Conservation (phyloP, 2,329 filamentous ascomycete species). For the Curvularia sp. region DNA sequence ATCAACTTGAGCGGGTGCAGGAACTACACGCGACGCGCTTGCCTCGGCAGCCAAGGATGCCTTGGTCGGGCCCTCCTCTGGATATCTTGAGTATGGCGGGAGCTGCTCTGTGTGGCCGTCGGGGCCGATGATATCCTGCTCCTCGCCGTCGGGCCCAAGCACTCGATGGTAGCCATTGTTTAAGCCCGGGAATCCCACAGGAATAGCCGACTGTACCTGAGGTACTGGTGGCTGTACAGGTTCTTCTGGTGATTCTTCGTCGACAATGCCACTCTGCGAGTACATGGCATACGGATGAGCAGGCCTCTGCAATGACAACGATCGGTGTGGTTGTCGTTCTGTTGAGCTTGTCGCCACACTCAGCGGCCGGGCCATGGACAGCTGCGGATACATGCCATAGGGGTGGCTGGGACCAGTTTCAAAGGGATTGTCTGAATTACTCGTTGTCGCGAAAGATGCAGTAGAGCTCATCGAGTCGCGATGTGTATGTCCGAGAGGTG, state of each 20-base stretch:
- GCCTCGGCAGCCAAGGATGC: slow-evolving; percentile 51
- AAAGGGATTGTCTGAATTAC: slow-evolving; percentile 68
- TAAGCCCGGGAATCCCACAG: slow-evolving; percentile 76
- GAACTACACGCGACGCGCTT: slow-evolving; percentile 41
- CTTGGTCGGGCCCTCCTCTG: slow-evolving; percentile 74
- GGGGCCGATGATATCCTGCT: slow-evolving; percentile 85
- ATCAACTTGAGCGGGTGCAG: slow-evolving; percentile 28
- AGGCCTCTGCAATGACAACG: slow-evolving; percentile 70
- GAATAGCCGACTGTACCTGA: slow-evolving; percentile 58
- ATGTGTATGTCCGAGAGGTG: slow-evolving; percentile 37
- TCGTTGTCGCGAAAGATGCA: slow-evolving; percentile 53
- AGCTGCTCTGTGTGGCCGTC: slow-evolving; percentile 90
- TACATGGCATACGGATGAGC: slow-evolving; percentile 89
- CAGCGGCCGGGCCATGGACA: slow-evolving; percentile 61
- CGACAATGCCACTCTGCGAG: slow-evolving; percentile 75
- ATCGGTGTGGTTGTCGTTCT: slow-evolving; percentile 62
- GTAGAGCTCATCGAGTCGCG: slow-evolving; percentile 50
- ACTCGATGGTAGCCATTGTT: slow-evolving; percentile 73
- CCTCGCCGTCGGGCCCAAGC: slow-evolving; percentile 81
- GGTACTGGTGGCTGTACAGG: slow-evolving; percentile 46
- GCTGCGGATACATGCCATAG: slow-evolving; percentile 84
- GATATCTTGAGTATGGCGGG: slow-evolving; percentile 89
- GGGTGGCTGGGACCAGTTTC: slow-evolving; percentile 80
- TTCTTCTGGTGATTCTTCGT: slow-evolving; percentile 37
- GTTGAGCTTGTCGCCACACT: slow-evolving; percentile 79